Base-by-base conservation (phyloP, 1,284 basidiomycete species). In the Papiliotrema nemorosa region DNA sequence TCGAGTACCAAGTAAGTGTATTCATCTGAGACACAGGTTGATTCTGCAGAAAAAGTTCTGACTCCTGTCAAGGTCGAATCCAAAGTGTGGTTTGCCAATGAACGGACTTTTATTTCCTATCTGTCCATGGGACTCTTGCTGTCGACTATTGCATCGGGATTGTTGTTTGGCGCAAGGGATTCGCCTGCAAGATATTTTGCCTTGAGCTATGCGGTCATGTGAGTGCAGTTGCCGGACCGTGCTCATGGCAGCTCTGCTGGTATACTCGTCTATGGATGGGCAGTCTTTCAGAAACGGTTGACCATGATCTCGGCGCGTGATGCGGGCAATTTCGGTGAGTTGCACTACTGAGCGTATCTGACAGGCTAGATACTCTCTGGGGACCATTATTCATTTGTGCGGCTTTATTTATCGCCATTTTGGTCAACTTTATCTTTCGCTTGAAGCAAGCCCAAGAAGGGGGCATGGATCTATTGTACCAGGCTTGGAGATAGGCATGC, bases 81-180 rank as follows among this genome's bases (percentile, higher is more conserved):
- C 27, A 99, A 99, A 70, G 94, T 98, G 37, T 98, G 94, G 88
- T 97, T 98, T 76, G 93, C 96, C 6, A 97, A 97, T 71, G 96
- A 99, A 75, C 80, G 96, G 61, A 98, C 92, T 2, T 96, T 89
- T 88, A 82, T 96, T 44, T 82, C 92, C 0, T 97, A 93, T 83
- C 77, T 96, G 45, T 90, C 88, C 60, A 85, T 89, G 47, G 83
- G 88, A 3, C 78, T 97, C 38, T 79, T 97, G 20, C 79, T 97
- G 50, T 90, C 87, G 4, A 86, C 90, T 0, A 83, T 98, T 36
- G 80, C 92, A 0, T 78, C 94, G 18, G 92, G 90, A 0, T 79
- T 98, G 47, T 64, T 64, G 36, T 69, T 63, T 49, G 73, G 60
- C 44, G 64, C 66, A 3, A 80, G 80, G 53, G 89, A 94, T 64